These are phyloP conservation scores for Aphanomyces euteiches DNA, from an alignment of 352 stramenopile species.

Conservation along the genomic window DNA sequence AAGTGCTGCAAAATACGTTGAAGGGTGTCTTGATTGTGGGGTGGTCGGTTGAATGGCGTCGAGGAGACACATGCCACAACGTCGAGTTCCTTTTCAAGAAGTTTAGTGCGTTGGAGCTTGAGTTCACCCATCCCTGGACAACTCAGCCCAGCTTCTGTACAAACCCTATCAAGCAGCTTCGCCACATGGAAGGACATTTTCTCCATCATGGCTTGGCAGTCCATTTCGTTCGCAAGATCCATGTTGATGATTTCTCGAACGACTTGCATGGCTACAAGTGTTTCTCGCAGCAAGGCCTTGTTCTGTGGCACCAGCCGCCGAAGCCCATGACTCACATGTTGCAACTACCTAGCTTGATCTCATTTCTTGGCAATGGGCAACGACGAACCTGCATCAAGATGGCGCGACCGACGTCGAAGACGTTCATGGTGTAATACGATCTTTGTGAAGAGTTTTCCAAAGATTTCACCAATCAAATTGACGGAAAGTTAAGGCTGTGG, in stretches of 20 bases:
- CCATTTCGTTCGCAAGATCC: constrained; percentile 5
- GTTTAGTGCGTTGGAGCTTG: not conserved
- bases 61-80: not conserved
- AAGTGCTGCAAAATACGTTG: constrained; percentile 32
- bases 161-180: not conserved
- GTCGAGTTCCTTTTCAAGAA: not conserved
- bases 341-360: not conserved
- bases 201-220: not conserved
- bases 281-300: constrained; percentile 1
- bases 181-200: constrained; percentile 7
- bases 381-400: constrained; percentile 13
- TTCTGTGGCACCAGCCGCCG: not conserved
- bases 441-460: not conserved
- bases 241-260: constrained; percentile 21
- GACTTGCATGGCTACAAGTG: constrained; percentile 11
- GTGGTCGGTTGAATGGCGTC: not conserved
- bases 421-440: not conserved
- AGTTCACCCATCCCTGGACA: constrained; percentile 3
- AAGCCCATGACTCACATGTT: constrained; percentile 12
- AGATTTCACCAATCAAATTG: constrained; percentile 10
- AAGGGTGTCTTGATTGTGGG: not conserved
- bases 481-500: not conserved
- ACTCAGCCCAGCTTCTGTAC: not conserved
- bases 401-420: constrained; percentile 12
- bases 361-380: not conserved